Base-by-base conservation (phyloP, 176 grass and related monocot species). In the Musa acuminata region DNA sequence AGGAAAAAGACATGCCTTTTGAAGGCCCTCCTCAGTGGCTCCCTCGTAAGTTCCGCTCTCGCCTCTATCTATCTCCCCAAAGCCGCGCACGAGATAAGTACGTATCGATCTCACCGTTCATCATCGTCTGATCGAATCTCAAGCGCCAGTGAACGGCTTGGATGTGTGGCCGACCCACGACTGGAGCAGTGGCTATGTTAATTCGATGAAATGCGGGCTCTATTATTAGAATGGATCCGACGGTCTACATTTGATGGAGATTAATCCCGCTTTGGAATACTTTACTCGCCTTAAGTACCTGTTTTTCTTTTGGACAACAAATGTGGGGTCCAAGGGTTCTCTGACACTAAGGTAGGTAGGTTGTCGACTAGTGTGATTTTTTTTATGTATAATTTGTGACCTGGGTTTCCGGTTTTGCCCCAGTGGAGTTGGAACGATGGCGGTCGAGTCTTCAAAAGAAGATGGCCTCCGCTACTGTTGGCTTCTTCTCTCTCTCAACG, bases 351-450 rank as follows among this genome's bases (percentile, higher is more conserved):
- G 35, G 35, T 43, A 43, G 35, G 4, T 43, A 43, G 35, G 35
- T 43, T 43, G 35, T 43, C 35, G 35, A 43, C 35, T 5, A 6
- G 35, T 43, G 35, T 43, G 35, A 43, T 43, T 43, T 43, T n/a
- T n/a, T 43, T 43, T 6, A 60, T 19, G 16, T 60, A 65, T 26
- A 14, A 29, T 65, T 65, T 26, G 63, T 1, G 63, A 51, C 11
- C 11, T 59, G 23, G 49, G 49, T 72, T 89, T 51, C 77, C 80
- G 53, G 67, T 73, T 93, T 83, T 87, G 68, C 84, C 87, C 84
- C 66, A 48, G 20, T 71, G 78, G 84, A 49, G 72, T 35, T 8
- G 64, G 80, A 83, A 89, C 85, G 87, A 85, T 89, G 89, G 82
- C 67, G 67, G 82, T 62, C 75, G 69, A 68, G 52, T 74, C 57